phyloP scores from a whole-genome alignment of 306 rosid genomes.

The Sicyos baderoa region DNA sequence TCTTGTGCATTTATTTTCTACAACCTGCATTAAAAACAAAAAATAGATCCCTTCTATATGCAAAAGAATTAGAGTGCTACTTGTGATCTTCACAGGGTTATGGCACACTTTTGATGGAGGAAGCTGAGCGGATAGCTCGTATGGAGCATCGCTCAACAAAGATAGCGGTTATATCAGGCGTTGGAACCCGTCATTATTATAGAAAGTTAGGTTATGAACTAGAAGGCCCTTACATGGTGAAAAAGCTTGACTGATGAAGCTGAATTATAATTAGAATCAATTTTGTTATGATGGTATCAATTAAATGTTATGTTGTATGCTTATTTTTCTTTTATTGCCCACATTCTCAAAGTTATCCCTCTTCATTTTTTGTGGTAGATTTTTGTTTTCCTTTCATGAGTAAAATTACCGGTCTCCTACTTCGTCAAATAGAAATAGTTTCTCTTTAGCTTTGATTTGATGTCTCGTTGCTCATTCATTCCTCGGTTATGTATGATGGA shows the following conservation, averaged over 20 bases:
- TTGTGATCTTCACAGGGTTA: constrained; percentile 51
- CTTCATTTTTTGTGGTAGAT: background rate
- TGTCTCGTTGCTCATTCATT: background rate
- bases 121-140: constrained; percentile 70
- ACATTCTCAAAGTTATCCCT: background rate
- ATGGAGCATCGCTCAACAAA: constrained; percentile 77
- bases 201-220: constrained; percentile 86
- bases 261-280: constrained; percentile 15
- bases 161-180: constrained; percentile 86
- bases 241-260: constrained; percentile 37
- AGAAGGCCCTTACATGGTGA: constrained; percentile 98
- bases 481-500: background rate
- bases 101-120: constrained; percentile 97
- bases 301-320: background rate
- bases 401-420: background rate
- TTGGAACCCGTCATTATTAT: constrained; percentile 92
- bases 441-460: background rate
- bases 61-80: background rate
- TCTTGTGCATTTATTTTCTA: too few species aligned
- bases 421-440: background rate
- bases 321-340: background rate
- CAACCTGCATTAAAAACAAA: background rate
- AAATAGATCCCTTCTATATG: background rate
- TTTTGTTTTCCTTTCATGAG: background rate
- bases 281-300: constrained; percentile 36